Percentiles rank a stretch among this genome's conserved stretches.
Evolutionary conservation across 305 asterid genomes (phyloP).

Genomic region (Ajuga reptans): DNA sequence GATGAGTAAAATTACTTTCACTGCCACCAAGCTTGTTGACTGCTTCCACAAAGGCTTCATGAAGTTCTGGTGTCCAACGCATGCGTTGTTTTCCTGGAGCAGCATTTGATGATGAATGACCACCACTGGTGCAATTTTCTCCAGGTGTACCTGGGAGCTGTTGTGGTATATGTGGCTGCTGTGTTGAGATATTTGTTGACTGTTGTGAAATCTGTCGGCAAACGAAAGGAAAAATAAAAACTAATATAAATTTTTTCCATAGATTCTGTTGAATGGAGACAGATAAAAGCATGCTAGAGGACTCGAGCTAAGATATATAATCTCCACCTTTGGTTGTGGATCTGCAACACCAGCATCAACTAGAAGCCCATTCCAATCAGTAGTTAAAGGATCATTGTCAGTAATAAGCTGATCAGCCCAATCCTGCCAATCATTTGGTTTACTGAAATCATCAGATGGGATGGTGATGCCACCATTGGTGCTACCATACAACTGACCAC

Average conservation of each 20-base stretch:
- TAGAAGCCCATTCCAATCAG: constrained; percentile 67
- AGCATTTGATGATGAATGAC: constrained; percentile 52
- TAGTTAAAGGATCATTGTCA: constrained; percentile 52
- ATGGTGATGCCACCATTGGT: constrained; percentile 28
- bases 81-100: constrained; percentile 77
- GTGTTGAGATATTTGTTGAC: constrained; percentile 34
- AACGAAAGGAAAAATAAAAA: constrained; percentile 12
- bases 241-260: neutral
- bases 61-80: constrained; percentile 99
- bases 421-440: constrained; percentile 65
- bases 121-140: constrained; percentile 40
- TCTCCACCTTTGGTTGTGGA: constrained; percentile 44
- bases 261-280: neutral
- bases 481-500: constrained; percentile 41
- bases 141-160: constrained; percentile 48
- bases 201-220: constrained; percentile 38
- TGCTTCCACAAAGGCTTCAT: constrained; percentile 88
- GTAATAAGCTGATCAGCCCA: constrained; percentile 82
- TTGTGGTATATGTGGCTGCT: constrained; percentile 42
- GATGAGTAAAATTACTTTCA: constrained; percentile 48
- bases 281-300: constrained; percentile 3
- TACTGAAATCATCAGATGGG: constrained; percentile 46
- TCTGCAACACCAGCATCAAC: constrained; percentile 45
- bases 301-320: constrained; percentile 24
- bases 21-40: constrained; percentile 95